Evolutionary conservation across 169 alveolate species (phyloP), one percentile per base, ranked within the genome.

Genomic region (Eimeria acervulina): DNA sequence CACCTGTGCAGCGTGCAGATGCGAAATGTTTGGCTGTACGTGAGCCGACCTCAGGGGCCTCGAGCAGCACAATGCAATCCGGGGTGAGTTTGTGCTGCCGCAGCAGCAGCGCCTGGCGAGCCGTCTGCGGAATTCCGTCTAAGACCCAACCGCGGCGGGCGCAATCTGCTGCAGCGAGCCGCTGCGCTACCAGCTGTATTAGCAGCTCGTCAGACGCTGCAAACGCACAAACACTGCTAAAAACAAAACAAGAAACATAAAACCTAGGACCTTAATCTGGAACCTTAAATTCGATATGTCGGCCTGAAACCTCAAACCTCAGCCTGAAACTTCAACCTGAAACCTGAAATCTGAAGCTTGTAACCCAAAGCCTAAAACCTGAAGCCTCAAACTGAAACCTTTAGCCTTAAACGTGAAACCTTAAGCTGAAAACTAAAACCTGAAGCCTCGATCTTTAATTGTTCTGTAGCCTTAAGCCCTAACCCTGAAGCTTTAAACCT

Each of bases 81-180:
- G 99, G 99, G 21, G 95, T 89, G 17, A 98, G 95, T 51, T 95
- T 95, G 31, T 97, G 93, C 33, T 97, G 97, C 66, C 97, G 95
- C 80, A 98, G 96, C 40, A 94, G 96, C 76, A 93, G 95, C 42
- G 97, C 93, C 94, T 98, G 97, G 31, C 81, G 97, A 28, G 93
- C 95, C 33, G 98, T 97, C 91, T 97, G 96, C 4, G 99, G 99
- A 88, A 96, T 97, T 1, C 99, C 99, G 59, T 98, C 98, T 21
- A 98, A 91, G 21, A 98, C 98, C 96, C 96, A 98, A 19, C 99
- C 99, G 63, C 98, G 96, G 6, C 98, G 95, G 91, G 97, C 96
- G 90, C 98, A 98, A 93, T 98, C 99, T 13, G 98, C 95, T 90
- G 97, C 97, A 80, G 96, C 91, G 40, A 98, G 84, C 94, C 99